These are phyloP conservation scores for Azolla pinnata DNA, from an alignment of 75 land plant species.

Conservation along the genomic window DNA sequence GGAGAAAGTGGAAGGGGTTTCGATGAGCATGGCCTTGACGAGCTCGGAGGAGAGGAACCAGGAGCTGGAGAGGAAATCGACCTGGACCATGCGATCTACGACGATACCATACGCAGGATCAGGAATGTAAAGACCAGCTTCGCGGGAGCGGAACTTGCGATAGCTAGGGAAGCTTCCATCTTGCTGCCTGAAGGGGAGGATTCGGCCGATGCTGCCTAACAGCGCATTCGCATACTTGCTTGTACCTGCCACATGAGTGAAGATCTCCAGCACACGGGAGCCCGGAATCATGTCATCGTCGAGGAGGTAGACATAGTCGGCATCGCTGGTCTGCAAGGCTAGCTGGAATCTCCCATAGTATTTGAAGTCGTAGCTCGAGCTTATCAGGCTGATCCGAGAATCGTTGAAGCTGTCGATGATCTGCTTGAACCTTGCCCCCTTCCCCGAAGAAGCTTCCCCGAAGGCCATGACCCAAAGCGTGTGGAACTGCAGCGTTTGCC, in stretches of 20 bases:
- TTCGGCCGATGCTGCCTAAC: slow-evolving; percentile 94
- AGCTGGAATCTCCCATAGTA: slow-evolving; percentile 96
- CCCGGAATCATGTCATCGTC: slow-evolving; percentile 99
- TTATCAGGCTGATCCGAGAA: slow-evolving; percentile 70
- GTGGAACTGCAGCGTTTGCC: slow-evolving; percentile 83
- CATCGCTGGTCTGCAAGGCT: slow-evolving; percentile 78
- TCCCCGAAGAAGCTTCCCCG: slow-evolving; percentile 86
- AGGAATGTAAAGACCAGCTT: slow-evolving; percentile 92
- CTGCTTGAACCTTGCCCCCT: slow-evolving; percentile 40
- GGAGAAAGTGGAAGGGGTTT: slow-evolving; percentile 73
- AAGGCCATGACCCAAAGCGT: slow-evolving; percentile 91
- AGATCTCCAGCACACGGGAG: slow-evolving; percentile 66
- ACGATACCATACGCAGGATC: slow-evolving; percentile 92
- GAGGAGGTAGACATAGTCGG: slow-evolving; percentile 76
- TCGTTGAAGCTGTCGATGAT: slow-evolving; percentile 88
- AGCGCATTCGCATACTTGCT: slow-evolving; percentile 80
- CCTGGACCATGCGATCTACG: slow-evolving; percentile 77
- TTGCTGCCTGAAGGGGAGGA: slow-evolving; percentile 86
- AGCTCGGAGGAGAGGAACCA: slow-evolving; percentile 94
- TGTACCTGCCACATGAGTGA: slow-evolving; percentile 84
- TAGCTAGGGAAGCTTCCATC: slow-evolving; percentile 96
- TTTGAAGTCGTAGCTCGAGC: slow-evolving; percentile 88
- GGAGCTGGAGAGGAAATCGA: slow-evolving; percentile 94
- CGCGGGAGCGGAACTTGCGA: slow-evolving; percentile 76
- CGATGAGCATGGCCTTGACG: slow-evolving; percentile 76